Conservation (phyloP, 192 early-diverging fungal species). For the Linnemannia hyalina region DNA sequence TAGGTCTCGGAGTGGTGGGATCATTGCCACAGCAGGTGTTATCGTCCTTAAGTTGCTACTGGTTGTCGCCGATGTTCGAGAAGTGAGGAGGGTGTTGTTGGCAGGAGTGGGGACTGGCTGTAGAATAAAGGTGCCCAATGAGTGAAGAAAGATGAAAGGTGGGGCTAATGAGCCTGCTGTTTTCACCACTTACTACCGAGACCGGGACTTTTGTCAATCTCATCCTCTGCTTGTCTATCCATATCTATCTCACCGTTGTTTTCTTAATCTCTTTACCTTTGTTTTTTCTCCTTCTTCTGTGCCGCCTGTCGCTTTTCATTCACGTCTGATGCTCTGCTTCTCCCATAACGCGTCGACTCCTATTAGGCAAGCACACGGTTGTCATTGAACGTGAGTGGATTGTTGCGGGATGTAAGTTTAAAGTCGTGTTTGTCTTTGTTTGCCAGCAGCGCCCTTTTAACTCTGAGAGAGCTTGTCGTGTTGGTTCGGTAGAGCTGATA, state of each 20-base stretch:
- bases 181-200: neutral
- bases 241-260: neutral
- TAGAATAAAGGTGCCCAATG: no score
- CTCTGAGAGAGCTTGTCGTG: neutral
- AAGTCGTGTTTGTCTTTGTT: neutral
- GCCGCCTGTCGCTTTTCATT: neutral
- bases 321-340: neutral
- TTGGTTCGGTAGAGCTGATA: neutral
- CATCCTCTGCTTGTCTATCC: neutral
- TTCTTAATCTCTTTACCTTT: neutral
- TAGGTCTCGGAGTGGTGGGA: no score
- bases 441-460: neutral
- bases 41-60: no score
- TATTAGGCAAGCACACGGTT: constrained; percentile 30
- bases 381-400: constrained; percentile 30
- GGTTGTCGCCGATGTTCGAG: no score
- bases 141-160: no score
- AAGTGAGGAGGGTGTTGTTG: no score
- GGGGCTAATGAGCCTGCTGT: neutral
- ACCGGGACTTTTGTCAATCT: neutral
- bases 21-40: no score
- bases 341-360: neutral
- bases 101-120: no score
- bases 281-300: neutral
- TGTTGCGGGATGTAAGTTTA: constrained; percentile 32